These are phyloP conservation scores for Dioscorea alata DNA, from an alignment of 106 monocot genomes.

Conservation along the genomic window DNA sequence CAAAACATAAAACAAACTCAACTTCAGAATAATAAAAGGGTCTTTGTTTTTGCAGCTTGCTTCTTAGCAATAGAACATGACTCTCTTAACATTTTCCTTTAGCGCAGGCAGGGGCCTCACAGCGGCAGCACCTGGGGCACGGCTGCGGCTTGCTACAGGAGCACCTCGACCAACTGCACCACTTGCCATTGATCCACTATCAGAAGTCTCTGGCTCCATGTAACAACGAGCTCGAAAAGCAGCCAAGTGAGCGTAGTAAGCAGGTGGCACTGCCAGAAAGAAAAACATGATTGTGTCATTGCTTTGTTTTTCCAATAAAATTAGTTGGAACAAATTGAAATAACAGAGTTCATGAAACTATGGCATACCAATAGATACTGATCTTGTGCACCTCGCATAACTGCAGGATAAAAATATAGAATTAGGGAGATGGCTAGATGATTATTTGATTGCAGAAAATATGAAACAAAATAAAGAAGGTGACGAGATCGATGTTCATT, in stretches of 20 bases:
- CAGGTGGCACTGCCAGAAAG: conserved; percentile 67
- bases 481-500: not conserved
- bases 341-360: not conserved
- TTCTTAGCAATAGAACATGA: conserved; percentile 86
- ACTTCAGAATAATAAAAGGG: too few relatives aligned
- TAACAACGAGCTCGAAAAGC: conserved; percentile 91
- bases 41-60: too few relatives aligned
- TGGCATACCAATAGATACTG: conserved; percentile 66
- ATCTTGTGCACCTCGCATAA: conserved; percentile 84
- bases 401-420: conserved; percentile 18
- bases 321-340: not conserved
- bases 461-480: not conserved
- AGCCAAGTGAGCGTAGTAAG: conserved; percentile 92
- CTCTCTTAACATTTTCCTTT: conserved; percentile 89
- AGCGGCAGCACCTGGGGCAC: conserved; percentile 30
- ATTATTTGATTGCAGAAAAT: not conserved
- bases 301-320: not conserved
- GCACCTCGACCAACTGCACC: conserved; percentile 44
- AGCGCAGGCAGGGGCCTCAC: conserved; percentile 84
- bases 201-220: conserved; percentile 79
- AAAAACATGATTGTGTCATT: not conserved
- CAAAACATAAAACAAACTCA: too few relatives aligned
- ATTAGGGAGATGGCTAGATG: not conserved
- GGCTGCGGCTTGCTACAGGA: conserved; percentile 24
- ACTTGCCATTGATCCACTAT: conserved; percentile 63